Conservation (phyloP, 768 basidiomycete genomes). For the Cystobasidiopsis lactophilus region DNA sequence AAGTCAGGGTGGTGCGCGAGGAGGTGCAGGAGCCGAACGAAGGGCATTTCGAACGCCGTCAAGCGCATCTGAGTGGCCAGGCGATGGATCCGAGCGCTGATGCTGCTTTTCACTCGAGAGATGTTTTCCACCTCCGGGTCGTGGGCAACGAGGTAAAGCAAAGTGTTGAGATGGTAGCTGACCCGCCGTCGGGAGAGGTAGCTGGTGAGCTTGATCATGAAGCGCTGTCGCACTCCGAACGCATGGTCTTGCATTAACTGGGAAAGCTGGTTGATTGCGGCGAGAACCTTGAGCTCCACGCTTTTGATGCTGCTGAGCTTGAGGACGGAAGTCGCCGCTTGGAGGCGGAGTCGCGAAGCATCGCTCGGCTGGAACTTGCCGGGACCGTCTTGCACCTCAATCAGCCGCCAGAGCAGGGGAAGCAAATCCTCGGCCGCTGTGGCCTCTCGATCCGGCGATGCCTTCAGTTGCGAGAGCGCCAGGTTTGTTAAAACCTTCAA, state of each 20-base stretch:
- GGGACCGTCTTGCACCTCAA: constrained; percentile 37
- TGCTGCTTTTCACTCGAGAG: constrained; percentile 14
- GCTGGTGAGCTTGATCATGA: constrained; percentile 49
- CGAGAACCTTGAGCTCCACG: constrained; percentile 28
- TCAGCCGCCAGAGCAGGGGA: constrained; percentile 45
- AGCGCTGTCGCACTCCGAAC: constrained; percentile 58
- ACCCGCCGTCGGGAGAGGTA: constrained; percentile 37
- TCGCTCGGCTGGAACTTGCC: constrained; percentile 23
- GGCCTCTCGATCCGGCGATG: constrained; percentile 28
- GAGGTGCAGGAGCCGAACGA: constrained; percentile 65
- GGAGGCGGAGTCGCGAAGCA: constrained; percentile 56
- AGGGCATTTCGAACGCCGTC: constrained; percentile 45
- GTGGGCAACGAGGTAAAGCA: constrained; percentile 70
- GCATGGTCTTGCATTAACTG: constrained; percentile 45
- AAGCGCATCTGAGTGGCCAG: constrained; percentile 30
- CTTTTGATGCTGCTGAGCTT: constrained; percentile 40
- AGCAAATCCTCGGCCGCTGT: constrained; percentile 50
- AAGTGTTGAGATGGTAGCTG: constrained; percentile 49
- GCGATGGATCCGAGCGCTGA: background rate
- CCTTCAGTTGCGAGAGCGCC: constrained; percentile 42
- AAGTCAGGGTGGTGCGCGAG: constrained; percentile 94
- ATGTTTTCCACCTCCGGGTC: constrained; percentile 73
- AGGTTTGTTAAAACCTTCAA: constrained; percentile 67
- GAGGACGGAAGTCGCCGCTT: constrained; percentile 56
- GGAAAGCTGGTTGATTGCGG: constrained; percentile 1